Percentiles rank a stretch among this genome's conserved stretches.
These are phyloP conservation scores for Pezicula rhizophila DNA, from an alignment of 2,329 filamentous ascomycete genomes.

Conservation along the genomic window DNA sequence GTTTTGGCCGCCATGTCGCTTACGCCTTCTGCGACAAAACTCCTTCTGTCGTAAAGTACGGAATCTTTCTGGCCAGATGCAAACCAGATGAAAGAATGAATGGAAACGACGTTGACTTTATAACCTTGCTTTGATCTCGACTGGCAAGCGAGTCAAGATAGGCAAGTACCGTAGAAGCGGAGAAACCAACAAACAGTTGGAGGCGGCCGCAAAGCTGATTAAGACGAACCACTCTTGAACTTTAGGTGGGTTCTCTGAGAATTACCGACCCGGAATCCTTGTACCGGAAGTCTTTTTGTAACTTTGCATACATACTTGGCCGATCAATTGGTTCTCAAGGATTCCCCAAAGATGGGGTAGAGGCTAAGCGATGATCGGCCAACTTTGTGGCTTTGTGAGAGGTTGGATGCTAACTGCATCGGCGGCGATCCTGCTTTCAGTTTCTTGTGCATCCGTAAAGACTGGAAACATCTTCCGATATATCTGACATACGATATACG, in stretches of 20 bases:
- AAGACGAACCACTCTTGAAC: too few relatives aligned
- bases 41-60: too few relatives aligned
- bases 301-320: neutral
- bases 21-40: too few relatives aligned
- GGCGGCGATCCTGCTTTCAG: neutral
- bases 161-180: neutral
- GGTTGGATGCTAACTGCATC: neutral
- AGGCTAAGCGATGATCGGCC: conserved; percentile 2
- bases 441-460: too few relatives aligned
- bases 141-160: neutral
- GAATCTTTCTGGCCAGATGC: too few relatives aligned
- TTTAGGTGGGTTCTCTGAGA: too few relatives aligned
- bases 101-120: too few relatives aligned
- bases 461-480: neutral
- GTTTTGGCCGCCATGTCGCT: conserved; percentile 12
- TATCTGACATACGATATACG: neutral
- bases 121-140: too few relatives aligned
- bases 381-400: neutral
- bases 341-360: neutral
- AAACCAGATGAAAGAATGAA: too few relatives aligned
- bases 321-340: conserved; percentile 1
- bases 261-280: too few relatives aligned
- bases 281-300: too few relatives aligned
- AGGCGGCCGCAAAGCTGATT: neutral
- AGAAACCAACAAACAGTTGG: neutral